Conservation (phyloP, 352 stramenopile species). For the Phytophthora agathidicida region DNA sequence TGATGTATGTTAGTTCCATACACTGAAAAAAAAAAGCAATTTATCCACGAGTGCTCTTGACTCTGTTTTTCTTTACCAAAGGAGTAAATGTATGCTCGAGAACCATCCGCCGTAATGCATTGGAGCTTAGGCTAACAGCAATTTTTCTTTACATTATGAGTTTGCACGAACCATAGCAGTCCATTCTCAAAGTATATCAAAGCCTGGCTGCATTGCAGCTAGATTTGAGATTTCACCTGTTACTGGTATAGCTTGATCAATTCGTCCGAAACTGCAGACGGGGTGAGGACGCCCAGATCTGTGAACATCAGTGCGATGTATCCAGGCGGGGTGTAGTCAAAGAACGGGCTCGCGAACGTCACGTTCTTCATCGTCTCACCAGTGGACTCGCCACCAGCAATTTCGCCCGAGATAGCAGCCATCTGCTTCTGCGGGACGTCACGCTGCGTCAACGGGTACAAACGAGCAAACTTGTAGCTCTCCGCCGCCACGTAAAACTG, state of each 20-base stretch:
- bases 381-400: constrained; percentile 28
- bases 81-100: too few species aligned
- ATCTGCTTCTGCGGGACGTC: constrained; percentile 91
- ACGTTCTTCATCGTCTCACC: constrained; percentile 61
- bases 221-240: constrained; percentile 29
- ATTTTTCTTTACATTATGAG: too few species aligned
- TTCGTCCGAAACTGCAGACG: constrained; percentile 98
- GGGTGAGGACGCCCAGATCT: constrained; percentile 97
- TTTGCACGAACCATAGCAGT: too few species aligned
- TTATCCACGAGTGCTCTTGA: too few species aligned
- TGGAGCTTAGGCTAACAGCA: too few species aligned
- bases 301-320: constrained; percentile 99
- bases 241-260: constrained; percentile 99
- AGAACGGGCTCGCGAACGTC: constrained; percentile 89
- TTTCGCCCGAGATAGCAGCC: constrained; percentile 41
- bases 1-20: too few species aligned
- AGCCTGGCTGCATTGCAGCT: too few species aligned
- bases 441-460: constrained; percentile 97
- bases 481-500: constrained; percentile 98
- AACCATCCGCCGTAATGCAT: too few species aligned
- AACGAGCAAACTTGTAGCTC: constrained; percentile 98
- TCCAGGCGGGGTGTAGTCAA: constrained; percentile 97
- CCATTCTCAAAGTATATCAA: too few species aligned
- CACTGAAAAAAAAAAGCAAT: too few species aligned
- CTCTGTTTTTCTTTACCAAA: too few species aligned